These are phyloP conservation scores for Pleurotus citrinopileatus DNA, from an alignment of 768 basidiomycete genomes.

Conservation along the genomic window DNA sequence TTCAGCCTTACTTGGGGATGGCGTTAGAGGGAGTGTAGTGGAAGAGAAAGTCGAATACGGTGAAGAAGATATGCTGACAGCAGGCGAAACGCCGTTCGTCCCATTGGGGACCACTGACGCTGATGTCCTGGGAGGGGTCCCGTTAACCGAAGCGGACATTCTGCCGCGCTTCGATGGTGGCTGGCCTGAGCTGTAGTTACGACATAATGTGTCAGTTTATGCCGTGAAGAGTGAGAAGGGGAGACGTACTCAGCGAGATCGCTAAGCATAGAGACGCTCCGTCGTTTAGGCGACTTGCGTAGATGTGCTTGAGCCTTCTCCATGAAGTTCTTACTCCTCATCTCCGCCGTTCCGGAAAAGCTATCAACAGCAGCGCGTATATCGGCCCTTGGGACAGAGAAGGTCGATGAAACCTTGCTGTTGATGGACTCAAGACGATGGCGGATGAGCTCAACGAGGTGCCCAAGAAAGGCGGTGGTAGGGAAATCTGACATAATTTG, in stretches of 20 bases:
- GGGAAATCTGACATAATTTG: slow-evolving; percentile 37
- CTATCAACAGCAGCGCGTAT: slow-evolving; percentile 29
- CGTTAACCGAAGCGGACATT: slow-evolving; percentile 33
- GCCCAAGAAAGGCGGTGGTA: slow-evolving; percentile 45
- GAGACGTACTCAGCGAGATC: slow-evolving; percentile 38
- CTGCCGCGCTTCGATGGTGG: slow-evolving; percentile 42
- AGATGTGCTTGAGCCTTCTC: slow-evolving; percentile 32
- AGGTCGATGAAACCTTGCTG: slow-evolving; percentile 13
- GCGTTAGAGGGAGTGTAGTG: slow-evolving; percentile 20
- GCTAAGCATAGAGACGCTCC: slow-evolving; percentile 39
- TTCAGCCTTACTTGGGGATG: neutral
- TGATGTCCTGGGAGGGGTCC: slow-evolving; percentile 28
- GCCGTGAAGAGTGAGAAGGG: neutral
- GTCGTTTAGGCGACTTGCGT: slow-evolving; percentile 46
- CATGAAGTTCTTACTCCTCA: neutral
- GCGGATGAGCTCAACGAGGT: slow-evolving; percentile 41
- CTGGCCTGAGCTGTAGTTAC: slow-evolving; percentile 16
- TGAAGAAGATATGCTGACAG: slow-evolving; percentile 45
- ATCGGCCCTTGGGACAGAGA: slow-evolving; percentile 26
- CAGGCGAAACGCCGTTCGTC: slow-evolving; percentile 37
- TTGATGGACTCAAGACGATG: slow-evolving; percentile 22
- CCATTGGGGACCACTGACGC: slow-evolving; percentile 25
- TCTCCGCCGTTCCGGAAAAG: slow-evolving; percentile 15
- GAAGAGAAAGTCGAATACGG: slow-evolving; percentile 21
- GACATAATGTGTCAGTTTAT: slow-evolving; percentile 5